Evolutionary conservation across 129 eudicot genomes (phyloP), one percentile per base, ranked within the genome.

Genomic region (Heracleum sosnowskyi): DNA sequence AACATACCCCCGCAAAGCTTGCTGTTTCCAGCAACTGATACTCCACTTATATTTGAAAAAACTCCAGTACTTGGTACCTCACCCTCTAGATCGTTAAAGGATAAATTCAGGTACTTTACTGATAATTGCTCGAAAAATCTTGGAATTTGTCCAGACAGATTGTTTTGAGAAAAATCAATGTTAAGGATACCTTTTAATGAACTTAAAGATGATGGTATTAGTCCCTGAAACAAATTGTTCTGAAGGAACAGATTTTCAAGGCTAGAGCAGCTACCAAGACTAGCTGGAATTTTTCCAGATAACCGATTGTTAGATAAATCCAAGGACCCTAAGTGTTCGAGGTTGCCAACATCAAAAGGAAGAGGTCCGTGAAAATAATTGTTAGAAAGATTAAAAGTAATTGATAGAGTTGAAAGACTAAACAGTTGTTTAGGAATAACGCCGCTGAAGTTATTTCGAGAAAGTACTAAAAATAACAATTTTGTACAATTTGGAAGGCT

Each of bases 101-200:
- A 62, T 26, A 63, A 8, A 62, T 77, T 77, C 46, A 77, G 20
- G 16, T 37, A 62, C 73, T n/a, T 36, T 2, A 77, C 13, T 12
- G 57, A 40, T 20, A 63, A 28, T 7, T 24, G 24, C 60, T 77
- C 73, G 7, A 77, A 40, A 63, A 55, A 77, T 26, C 47, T 17
- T 4, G 74, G 80, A 26, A 77, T 77, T 26, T 60, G 24, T 33
- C 80, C 80, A 0, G 80, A 64, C 60, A 78, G 64, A 22, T 41
- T 64, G 41, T 78, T 78, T 9, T 10, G 41, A 78, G 80, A 78
- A 78, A 78, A 2, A 42, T 78, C 74, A 4, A 78, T 31, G n/a
- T 11, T 46, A 40, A 5, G 11, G 33, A 64, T 20, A 17, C 80
- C 80, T 64, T 64, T 42, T 16, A 64, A 42, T 7, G 40, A 40